Conservation (phyloP, 768 basidiomycete species). For the Suillus subaureus region DNA sequence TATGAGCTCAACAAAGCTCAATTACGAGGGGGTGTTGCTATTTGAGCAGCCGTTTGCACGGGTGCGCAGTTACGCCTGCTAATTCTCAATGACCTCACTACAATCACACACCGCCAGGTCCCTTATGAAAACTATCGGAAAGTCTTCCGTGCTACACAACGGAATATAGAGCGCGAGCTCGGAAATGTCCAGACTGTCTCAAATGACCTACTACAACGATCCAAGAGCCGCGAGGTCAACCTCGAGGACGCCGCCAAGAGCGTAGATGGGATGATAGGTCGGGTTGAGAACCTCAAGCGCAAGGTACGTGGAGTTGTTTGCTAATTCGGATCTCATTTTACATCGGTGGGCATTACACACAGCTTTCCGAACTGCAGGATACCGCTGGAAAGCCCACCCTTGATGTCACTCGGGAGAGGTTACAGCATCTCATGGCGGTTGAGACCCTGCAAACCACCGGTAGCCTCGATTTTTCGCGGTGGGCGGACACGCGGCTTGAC, state of each 20-base stretch:
- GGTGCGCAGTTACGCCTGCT: constrained; percentile 41
- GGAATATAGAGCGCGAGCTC: constrained; percentile 80
- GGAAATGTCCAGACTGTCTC: constrained; percentile 56
- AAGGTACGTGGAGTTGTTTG: constrained; percentile 59
- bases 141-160: constrained; percentile 82
- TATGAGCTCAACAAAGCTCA: constrained; percentile 52
- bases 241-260: constrained; percentile 57
- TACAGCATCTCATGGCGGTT: constrained; percentile 67
- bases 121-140: constrained; percentile 90
- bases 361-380: constrained; percentile 55
- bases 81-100: constrained; percentile 17
- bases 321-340: constrained; percentile 13
- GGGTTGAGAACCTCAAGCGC: constrained; percentile 80
- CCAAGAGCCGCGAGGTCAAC: constrained; percentile 38
- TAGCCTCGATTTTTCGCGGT: constrained; percentile 64
- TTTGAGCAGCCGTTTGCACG: constrained; percentile 85
- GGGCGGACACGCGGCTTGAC: constrained; percentile 81
- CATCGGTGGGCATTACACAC: constrained; percentile 16
- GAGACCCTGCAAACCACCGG: constrained; percentile 56
- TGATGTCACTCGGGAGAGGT: constrained; percentile 72
- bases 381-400: constrained; percentile 57
- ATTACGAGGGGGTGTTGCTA: constrained; percentile 72
- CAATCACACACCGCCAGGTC: constrained; percentile 51
- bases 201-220: constrained; percentile 59
- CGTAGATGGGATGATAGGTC: constrained; percentile 76